Conservation (phyloP, 2,329 filamentous ascomycete species). For the Colletotrichum siamense region DNA sequence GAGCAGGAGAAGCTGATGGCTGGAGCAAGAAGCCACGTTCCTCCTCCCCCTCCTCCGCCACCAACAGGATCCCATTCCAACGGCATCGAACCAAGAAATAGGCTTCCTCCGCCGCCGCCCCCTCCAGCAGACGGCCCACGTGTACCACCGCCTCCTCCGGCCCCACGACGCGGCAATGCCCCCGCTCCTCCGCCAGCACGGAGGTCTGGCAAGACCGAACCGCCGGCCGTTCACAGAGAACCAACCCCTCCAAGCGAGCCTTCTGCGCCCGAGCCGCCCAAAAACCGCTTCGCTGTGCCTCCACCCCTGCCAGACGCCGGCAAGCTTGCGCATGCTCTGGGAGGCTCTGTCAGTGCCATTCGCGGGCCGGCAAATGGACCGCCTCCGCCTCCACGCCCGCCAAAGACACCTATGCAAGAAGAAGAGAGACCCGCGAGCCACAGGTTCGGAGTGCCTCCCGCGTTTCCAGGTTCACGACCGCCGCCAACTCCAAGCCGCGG, state of each 20-base stretch:
- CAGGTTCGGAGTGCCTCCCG: conserved; percentile 80
- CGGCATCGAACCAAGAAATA: conserved; percentile 33
- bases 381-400: conserved; percentile 71
- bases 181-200: conserved; percentile 66
- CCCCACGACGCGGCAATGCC: conserved; percentile 46
- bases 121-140: conserved; percentile 27
- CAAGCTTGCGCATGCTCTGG: conserved; percentile 71
- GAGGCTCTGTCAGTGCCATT: conserved; percentile 40
- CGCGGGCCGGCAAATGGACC: conserved; percentile 48
- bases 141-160: conserved; percentile 47
- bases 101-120: conserved; percentile 41
- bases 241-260: conserved; percentile 72
- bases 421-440: conserved; percentile 55
- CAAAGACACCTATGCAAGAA: conserved; percentile 76
- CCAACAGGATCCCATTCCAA: conserved; percentile 31
- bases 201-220: conserved; percentile 60
- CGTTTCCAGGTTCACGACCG: conserved; percentile 72
- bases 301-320: conserved; percentile 90
- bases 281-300: conserved; percentile 58
- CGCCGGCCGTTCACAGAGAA: conserved; percentile 39
- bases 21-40: conserved; percentile 22
- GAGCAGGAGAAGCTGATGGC: conserved; percentile 52
- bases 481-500: conserved; percentile 78
- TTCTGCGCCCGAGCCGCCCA: conserved; percentile 65
- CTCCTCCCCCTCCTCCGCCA: conserved; percentile 30